phyloP scores from a whole-genome alignment of 2,329 filamentous ascomycete genomes.

The Blastomyces gilchristii region DNA sequence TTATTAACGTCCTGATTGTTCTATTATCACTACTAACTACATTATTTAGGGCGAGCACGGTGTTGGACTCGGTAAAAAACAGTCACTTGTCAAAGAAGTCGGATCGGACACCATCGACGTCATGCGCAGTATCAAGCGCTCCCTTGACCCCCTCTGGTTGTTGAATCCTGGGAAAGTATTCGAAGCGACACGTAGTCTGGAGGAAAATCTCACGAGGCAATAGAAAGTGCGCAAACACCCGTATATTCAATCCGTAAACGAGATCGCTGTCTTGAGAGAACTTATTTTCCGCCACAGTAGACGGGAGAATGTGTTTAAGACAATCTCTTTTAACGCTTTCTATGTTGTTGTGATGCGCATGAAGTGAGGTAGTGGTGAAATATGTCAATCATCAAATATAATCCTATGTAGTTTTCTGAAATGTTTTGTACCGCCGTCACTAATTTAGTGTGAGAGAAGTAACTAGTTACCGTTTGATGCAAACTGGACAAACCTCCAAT shows the following conservation, averaged over 20 bases:
- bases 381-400: too few relatives aligned
- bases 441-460: too few relatives aligned
- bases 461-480: too few relatives aligned
- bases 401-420: too few relatives aligned
- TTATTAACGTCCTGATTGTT: background rate
- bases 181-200: constrained; percentile 40
- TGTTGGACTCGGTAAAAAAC: constrained; percentile 78
- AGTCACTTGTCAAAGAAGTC: constrained; percentile 65
- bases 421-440: too few relatives aligned
- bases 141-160: constrained; percentile 76
- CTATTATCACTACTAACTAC: background rate
- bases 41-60: constrained; percentile 60
- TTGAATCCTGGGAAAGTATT: constrained; percentile 92
- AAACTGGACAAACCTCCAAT: too few relatives aligned
- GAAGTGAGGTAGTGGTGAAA: too few relatives aligned
- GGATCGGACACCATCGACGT: constrained; percentile 69
- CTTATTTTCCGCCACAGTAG: background rate
- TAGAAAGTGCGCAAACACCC: background rate
- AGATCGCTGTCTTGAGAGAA: background rate
- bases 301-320: background rate
- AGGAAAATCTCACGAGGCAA: background rate
- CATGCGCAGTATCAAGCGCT: constrained; percentile 74
- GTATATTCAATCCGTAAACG: background rate
- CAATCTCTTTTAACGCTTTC: background rate
- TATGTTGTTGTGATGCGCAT: too few relatives aligned